phyloP scores from a whole-genome alignment of 768 basidiomycete genomes.

The Leccinum arenicola region DNA sequence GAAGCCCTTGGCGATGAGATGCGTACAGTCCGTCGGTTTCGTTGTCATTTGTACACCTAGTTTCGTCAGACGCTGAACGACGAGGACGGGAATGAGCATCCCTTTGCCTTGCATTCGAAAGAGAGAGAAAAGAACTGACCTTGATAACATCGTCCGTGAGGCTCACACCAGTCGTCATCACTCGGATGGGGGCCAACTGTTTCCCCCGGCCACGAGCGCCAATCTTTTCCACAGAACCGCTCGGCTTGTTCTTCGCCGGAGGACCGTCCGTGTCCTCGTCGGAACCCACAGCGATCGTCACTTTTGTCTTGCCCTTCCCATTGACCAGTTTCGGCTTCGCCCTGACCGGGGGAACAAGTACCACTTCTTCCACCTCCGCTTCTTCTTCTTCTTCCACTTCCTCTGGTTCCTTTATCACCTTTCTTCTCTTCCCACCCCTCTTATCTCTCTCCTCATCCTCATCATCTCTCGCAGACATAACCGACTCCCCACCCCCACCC shows the following conservation, averaged over 20 bases:
- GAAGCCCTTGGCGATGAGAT: constrained; percentile 66
- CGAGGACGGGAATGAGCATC: background rate
- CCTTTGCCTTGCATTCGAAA: background rate
- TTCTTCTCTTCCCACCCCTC: constrained; percentile 20
- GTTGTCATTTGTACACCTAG: constrained; percentile 66
- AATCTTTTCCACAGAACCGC: constrained; percentile 12
- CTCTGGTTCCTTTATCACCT: constrained; percentile 12
- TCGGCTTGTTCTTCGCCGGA: constrained; percentile 5
- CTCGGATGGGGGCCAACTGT: constrained; percentile 30
- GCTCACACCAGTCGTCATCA: constrained; percentile 69
- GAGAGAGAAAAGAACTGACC: constrained; percentile 35
- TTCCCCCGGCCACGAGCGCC: constrained; percentile 4
- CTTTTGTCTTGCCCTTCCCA: constrained; percentile 11
- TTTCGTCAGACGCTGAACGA: constrained; percentile 51
- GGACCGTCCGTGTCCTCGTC: constrained; percentile 5
- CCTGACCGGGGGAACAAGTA: constrained; percentile 12
- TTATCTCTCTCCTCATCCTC: constrained; percentile 19
- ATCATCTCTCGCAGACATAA: constrained; percentile 1
- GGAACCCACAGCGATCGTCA: background rate
- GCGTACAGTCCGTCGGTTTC: constrained; percentile 69
- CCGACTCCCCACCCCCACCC: constrained; percentile 34
- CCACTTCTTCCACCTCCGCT: constrained; percentile 17
- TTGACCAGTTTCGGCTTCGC: constrained; percentile 12
- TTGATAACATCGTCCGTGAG: constrained; percentile 57
- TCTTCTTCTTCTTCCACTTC: constrained; percentile 22